phyloP scores from a whole-genome alignment of 352 stramenopile genomes.

The Pythium aquatile region DNA sequence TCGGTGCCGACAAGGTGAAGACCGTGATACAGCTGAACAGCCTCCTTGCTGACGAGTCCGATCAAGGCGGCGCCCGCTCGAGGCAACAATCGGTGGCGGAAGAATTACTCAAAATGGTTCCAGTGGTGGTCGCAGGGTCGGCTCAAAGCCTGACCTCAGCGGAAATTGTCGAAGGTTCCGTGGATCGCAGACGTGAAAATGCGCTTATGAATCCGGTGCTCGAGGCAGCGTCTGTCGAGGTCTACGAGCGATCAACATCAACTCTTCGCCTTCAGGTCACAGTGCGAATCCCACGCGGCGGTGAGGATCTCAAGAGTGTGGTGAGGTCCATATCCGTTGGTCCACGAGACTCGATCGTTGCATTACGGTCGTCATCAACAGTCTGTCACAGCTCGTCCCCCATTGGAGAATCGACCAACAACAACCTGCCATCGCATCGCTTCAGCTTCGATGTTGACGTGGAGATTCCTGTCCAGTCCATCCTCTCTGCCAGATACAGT shows the following conservation, averaged over 20 bases:
- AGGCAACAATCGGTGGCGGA: not conserved
- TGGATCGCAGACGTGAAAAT: not conserved
- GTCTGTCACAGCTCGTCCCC: not conserved
- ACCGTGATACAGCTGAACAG: constrained; percentile 34
- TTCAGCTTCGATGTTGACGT: constrained; percentile 6
- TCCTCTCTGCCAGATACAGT: not conserved
- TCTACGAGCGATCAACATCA: constrained; percentile 12
- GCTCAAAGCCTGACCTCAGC: not conserved
- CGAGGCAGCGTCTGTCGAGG: not conserved
- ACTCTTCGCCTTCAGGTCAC: not conserved
- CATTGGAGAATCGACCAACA: not conserved
- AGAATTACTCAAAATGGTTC: not conserved
- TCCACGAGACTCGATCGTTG: not conserved
- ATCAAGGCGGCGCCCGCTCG: not conserved
- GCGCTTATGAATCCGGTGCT: not conserved
- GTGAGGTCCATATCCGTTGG: not conserved
- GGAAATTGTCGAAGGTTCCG: not conserved
- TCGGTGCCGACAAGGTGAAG: constrained; percentile 44
- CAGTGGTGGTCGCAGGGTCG: not conserved
- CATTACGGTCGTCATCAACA: constrained; percentile 11
- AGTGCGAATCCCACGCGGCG: not conserved
- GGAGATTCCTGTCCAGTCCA: constrained; percentile 1
- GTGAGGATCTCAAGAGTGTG: not conserved
- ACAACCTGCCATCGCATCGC: not conserved
- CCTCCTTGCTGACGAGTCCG: constrained; percentile 23